Conservation (phyloP, 345 rosid genomes). For the Turritis glabra region DNA sequence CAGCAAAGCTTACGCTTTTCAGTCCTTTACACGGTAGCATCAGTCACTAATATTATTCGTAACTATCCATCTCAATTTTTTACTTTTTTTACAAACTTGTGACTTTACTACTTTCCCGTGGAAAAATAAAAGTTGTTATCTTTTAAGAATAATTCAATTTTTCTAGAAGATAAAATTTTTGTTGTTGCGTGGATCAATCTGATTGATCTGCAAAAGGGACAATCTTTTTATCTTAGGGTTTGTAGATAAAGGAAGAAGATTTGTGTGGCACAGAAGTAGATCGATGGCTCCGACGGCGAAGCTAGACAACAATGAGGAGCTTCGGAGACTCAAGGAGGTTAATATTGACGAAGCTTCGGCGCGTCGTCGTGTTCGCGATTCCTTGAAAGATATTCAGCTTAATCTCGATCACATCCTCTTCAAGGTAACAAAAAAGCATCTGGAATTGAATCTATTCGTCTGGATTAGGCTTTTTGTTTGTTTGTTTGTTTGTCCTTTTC, state of each 20-base stretch:
- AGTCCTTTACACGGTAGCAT: conserved; percentile 43
- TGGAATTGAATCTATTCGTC: not conserved
- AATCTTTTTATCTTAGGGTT: conserved; percentile 26
- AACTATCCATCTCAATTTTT: conserved; percentile 19
- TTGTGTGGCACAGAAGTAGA: conserved; percentile 29
- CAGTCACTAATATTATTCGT: conserved; percentile 15
- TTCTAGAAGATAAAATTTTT: not conserved
- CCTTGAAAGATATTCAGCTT: conserved; percentile 71
- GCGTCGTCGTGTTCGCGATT: conserved; percentile 76
- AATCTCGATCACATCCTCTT: conserved; percentile 80
- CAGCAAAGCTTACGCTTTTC: conserved; percentile 25
- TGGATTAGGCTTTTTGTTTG: no score
- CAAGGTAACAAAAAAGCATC: conserved; percentile 46
- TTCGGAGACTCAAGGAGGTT: conserved; percentile 57
- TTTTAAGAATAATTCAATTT: not conserved
- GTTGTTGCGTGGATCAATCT: conserved; percentile 9
- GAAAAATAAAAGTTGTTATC: not conserved
- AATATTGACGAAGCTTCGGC: conserved; percentile 75
- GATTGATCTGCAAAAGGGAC: conserved; percentile 11
- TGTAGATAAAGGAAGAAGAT: conserved; percentile 34
- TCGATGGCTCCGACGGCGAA: conserved; percentile 46
- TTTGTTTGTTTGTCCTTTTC: no score
- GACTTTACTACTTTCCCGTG: not conserved
- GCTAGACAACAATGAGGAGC: conserved; percentile 51
- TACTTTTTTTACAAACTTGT: not conserved